Base-by-base conservation (phyloP, 306 rosid genomes). In the Castanopsis chinensis region DNA sequence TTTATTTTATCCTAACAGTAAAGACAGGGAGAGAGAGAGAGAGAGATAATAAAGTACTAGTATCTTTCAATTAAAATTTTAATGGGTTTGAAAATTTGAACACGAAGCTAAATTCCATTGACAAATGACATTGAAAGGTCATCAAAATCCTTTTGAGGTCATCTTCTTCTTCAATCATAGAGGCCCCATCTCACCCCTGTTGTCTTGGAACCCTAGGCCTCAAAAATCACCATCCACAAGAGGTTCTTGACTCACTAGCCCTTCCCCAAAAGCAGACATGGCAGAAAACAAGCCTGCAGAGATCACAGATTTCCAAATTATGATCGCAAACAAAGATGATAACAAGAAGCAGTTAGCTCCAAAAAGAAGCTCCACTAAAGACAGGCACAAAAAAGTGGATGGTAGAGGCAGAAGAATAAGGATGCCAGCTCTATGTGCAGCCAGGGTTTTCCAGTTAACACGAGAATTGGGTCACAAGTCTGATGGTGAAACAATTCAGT, bases 351-450 rank as follows among this genome's bases (percentile, higher is more conserved):
- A 73, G 37, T 74, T 85, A 37, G 87, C 83, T 23, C 87, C 89
- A 17, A 85, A 85, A 77, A 78, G 86, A 55, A 80, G 59, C 84
- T 82, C 88, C 58, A 88, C 73, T 77, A 88, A 88, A 54, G 91
- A 88, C 61, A 79, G 91, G 27, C 91, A 88, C 80, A 88, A 88
- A 53, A 88, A 88, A 27, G 91, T 88, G 6, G 89, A 85, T n/a
- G 91, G 91, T 15, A 76, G 91, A 63, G 91, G 91, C 3, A 79
- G 89, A 54, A 83, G 91, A 72, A 88, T 88, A 71, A 80, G 91
- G 72, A 88, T 88, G 91, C 91, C 91, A 2, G 89, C 91, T 30
- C 86, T 88, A 3, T 88, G 91, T 20, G 89, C 91, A 1, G 91
- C 91, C 20, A 86, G 91, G 21, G 91, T 88, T 35, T 88, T 88